Base-by-base conservation (phyloP, 179 eudicot genomes). In the Gypsophila paniculata region DNA sequence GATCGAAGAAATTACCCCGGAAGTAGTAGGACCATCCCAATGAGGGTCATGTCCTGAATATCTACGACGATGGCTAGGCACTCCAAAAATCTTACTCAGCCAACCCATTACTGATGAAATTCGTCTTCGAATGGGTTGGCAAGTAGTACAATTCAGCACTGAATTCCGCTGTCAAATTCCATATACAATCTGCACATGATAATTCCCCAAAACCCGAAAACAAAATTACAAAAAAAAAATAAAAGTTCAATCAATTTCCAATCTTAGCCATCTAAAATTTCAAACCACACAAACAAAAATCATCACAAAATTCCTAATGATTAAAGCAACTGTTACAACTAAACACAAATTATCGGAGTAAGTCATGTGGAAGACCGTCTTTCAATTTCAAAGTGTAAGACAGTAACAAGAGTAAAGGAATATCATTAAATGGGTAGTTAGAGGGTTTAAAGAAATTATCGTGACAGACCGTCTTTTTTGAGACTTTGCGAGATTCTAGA, bases 31-130 rank as follows among this genome's bases (percentile, higher is more conserved):
- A 21, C 75, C 82, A 10, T 87, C 88, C 94, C 93, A 86, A 70
- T 69, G 71, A 25, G 79, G 76, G 34, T 91, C 89, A 19, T 88
- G 91, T 17, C 80, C 93, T 4, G 89, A 82, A 68, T 84, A 74
- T 74, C 78, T 84, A 53, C 85, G 88, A 74, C 78, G 85, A 77
- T 88, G 89, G 77, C 84, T 88, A 46, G 90, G 73, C 39, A 89
- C 93, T 77, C 82, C 85, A 10, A 91, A 77, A 68, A 91, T 68
- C 80, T 89, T 86, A 72, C 90, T 86, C 75, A 91, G 73, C 97
- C 97, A 93, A 73, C 90, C 97, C 96, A 93, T 93, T 49, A 65
- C 70, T 2, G 53, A 4, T 58, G 34, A 71, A 72, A 51, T 39
- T 58, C 48, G 73, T 42, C 71, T 26, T 39, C 72, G 76, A 36